Conservation (phyloP, 768 basidiomycete genomes). For the Rhodosporidiobolus sp. region DNA sequence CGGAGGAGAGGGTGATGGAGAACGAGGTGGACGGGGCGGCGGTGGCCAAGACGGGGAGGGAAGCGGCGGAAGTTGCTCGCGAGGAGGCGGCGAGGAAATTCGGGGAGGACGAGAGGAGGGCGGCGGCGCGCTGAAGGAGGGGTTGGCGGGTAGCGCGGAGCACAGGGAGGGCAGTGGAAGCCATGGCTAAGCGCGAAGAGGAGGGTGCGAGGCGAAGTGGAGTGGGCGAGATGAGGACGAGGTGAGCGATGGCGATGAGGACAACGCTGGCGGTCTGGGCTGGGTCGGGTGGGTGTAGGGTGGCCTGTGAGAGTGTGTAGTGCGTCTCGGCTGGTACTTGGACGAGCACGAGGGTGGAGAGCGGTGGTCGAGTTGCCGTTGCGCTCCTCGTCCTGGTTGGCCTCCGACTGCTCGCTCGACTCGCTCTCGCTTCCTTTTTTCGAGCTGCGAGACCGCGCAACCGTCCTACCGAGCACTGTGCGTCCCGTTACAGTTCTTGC, state of each 20-base stretch:
- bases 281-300: too few species aligned
- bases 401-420: too few species aligned
- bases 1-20: neutral
- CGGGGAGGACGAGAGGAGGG: conserved; percentile 1
- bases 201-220: neutral
- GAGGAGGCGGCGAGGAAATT: conserved; percentile 1
- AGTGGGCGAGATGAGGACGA: too few species aligned
- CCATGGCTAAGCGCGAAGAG: conserved; percentile 4
- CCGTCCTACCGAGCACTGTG: too few species aligned
- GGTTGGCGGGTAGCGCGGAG: conserved; percentile 5
- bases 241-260: neutral
- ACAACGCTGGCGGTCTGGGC: neutral
- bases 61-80: neutral
- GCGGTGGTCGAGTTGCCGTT: too few species aligned
- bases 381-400: too few species aligned
- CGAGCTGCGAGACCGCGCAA: too few species aligned
- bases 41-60: neutral
- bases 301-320: too few species aligned
- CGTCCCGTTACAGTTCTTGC: too few species aligned
- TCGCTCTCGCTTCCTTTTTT: too few species aligned
- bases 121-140: conserved; percentile 4
- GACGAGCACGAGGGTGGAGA: too few species aligned
- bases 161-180: conserved; percentile 3
- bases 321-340: too few species aligned
- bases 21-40: neutral